A percentile compares a stretch with the other conserved stretches of the same genome.
Evolutionary conservation across 2,329 filamentous ascomycete species (phyloP).

Genomic region (Pseudonectria buxi): DNA sequence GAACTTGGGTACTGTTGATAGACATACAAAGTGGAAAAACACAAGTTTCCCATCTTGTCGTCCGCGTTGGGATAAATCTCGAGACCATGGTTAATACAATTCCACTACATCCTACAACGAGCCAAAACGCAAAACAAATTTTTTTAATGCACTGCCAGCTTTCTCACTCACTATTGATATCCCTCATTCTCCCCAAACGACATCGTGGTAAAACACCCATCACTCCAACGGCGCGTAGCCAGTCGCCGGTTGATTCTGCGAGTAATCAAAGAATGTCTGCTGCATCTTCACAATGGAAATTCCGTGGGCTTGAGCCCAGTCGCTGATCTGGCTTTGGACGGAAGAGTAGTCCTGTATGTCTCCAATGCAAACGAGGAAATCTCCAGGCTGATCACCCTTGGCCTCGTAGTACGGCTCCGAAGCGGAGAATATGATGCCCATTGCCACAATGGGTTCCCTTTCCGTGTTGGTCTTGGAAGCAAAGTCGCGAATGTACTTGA

Average conservation of each 20-base stretch:
- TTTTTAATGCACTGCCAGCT: no score
- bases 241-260: background rate
- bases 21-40: no score
- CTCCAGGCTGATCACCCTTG: background rate
- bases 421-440: conserved; percentile 4
- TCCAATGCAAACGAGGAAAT: background rate
- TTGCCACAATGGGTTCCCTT: conserved; percentile 1
- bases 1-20: no score
- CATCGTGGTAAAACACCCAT: no score
- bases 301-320: conserved; percentile 1
- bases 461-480: background rate
- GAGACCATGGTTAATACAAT: no score
- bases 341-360: conserved; percentile 1
- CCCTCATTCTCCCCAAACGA: no score
- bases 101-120: no score
- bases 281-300: conserved; percentile 1
- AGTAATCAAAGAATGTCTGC: conserved; percentile 2
- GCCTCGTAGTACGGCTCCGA: conserved; percentile 4
- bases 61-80: no score
- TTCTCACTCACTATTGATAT: no score
- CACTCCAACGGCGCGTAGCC: no score
- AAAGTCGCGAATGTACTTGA: conserved; percentile 4
- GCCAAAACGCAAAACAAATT: no score
- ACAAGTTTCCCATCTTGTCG: no score
- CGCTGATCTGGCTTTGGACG: background rate